phyloP scores from a whole-genome alignment of 805 yeast species.

The Brettanomyces anomalus region DNA sequence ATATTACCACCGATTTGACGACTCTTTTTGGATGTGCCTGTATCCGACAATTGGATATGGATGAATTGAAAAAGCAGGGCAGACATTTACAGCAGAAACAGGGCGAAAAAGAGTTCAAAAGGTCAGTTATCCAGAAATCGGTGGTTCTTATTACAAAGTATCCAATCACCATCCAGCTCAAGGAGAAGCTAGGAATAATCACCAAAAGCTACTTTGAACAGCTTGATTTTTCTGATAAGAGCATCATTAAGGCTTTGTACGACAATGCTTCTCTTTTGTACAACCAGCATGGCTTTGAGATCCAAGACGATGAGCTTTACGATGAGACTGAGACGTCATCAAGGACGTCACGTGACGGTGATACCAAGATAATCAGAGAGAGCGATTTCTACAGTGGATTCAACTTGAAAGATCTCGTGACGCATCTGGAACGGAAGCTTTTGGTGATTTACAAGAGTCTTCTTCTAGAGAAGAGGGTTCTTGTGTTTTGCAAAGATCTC shows the following conservation, averaged over 20 bases:
- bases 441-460: conserved; percentile 69
- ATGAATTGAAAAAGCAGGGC: conserved; percentile 32
- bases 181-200: conserved; percentile 83
- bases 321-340: conserved; percentile 8
- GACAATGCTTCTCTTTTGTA: conserved; percentile 49
- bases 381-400: conserved; percentile 66
- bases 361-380: conserved; percentile 32
- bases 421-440: conserved; percentile 47
- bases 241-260: conserved; percentile 59
- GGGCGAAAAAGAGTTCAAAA: conserved; percentile 22
- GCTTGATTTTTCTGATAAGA: conserved; percentile 61
- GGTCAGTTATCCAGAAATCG: conserved; percentile 88
- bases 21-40: conserved; percentile 95
- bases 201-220: conserved; percentile 83
- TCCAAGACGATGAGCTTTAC: conserved; percentile 24
- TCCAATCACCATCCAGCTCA: conserved; percentile 82
- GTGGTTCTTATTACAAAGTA: conserved; percentile 72
- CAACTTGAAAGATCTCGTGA: conserved; percentile 55
- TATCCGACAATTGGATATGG: conserved; percentile 68
- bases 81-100: conserved; percentile 9
- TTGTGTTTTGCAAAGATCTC: conserved; percentile 73
- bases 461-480: conserved; percentile 61
- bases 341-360: not conserved
- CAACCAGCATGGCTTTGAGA: conserved; percentile 18
- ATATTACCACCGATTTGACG: conserved; percentile 20